A percentile compares a stretch with the other conserved stretches of the same genome.
Evolutionary conservation across 768 basidiomycete species (phyloP).

Genomic region (Suillus lakei): DNA sequence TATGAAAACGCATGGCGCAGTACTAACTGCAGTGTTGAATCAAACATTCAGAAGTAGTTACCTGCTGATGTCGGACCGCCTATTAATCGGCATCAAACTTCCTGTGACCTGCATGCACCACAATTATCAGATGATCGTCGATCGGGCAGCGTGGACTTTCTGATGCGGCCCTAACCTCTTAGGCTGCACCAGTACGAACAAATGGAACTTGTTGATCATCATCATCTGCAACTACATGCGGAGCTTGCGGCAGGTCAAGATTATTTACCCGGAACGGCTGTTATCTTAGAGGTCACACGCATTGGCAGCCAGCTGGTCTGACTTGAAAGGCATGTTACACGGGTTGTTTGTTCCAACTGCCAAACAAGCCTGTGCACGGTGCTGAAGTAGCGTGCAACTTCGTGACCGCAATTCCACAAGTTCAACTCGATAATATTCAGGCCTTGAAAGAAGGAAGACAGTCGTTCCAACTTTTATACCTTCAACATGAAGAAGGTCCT

Average conservation of each 20-base stretch:
- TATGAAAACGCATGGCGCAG: no score
- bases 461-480: background rate
- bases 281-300: background rate
- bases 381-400: background rate
- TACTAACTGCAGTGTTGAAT: background rate
- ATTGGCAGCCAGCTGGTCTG: background rate
- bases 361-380: background rate
- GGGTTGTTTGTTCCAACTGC: background rate
- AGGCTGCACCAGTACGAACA: background rate
- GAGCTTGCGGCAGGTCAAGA: background rate
- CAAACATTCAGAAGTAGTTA: background rate
- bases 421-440: background rate
- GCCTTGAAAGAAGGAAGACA: background rate
- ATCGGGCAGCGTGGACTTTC: background rate
- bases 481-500: slow-evolving; percentile 44
- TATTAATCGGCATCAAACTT: no score
- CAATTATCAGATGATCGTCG: no score
- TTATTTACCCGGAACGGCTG: background rate
- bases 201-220: background rate
- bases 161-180: background rate
- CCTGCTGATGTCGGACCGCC: background rate
- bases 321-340: background rate
- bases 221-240: background rate
- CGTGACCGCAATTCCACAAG: background rate
- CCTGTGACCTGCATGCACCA: no score